Evolutionary conservation across 1,284 basidiomycete species (phyloP), one percentile per base, ranked within the genome.

Genomic region (Cystobasidium pallidum): DNA sequence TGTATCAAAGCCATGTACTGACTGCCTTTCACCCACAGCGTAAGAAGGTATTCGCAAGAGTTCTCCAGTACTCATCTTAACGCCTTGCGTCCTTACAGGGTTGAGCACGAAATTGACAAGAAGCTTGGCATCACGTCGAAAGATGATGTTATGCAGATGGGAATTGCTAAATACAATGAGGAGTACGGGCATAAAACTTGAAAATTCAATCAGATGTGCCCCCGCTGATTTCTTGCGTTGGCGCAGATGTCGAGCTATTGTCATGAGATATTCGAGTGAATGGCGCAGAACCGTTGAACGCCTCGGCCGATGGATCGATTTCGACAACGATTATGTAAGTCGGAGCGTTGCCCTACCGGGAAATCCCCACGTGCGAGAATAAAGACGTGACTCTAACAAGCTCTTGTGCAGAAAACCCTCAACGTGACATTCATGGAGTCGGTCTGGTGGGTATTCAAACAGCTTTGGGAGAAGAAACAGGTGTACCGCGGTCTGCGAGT

Each of bases 71-170:
- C n/a, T n/a, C n/a, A n/a, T n/a, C n/a, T n/a, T n/a, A n/a, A n/a
- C n/a, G n/a, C n/a, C n/a, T 39, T 39, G 36, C 36, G 36, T 15
- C 19, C 43, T 45, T 45, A 3, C 49, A 51, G 49, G 36, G 94
- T 99, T 78, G 96, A 99, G 83, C 94, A 98, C 83, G 94, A 98
- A 84, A 99, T 99, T 84, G 96, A 99, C 87, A 99, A 98, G 84
- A 90, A 88, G 79, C 86, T 99, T 64, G 88, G 88, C 58, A 97
- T 99, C 84, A 92, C 89, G 47, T 89, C 93, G 57, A 92, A 92
- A 81, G 90, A 89, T 62, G 96, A 99, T 80, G 96, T 99, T 61
- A 86, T 98, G 84, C 86, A 86, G 49, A 91, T 99, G 90, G 96
- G 96, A 32, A 95, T 99, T 82, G 91, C 90, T 82, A 91, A 91